Conservation (phyloP, 2,329 filamentous ascomycete species). For the Fusarium keratoplasticum region DNA sequence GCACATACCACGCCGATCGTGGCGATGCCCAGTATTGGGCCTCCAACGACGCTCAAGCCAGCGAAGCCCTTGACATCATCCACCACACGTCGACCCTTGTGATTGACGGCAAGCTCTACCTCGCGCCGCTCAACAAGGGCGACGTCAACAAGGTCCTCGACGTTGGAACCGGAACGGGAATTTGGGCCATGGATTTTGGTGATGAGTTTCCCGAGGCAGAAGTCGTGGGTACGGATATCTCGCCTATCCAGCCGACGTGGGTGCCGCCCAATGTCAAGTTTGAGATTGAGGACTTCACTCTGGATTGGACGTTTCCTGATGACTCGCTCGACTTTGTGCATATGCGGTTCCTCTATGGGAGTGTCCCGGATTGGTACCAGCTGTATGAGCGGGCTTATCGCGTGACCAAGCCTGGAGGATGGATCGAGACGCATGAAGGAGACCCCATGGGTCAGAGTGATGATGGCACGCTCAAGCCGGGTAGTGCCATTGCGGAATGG, state of each 20-base stretch:
- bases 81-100: constrained; percentile 29
- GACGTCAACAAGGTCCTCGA: constrained; percentile 20
- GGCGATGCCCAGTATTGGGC: constrained; percentile 37
- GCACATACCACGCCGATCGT: constrained; percentile 34
- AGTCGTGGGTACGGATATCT: constrained; percentile 66
- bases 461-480: constrained; percentile 44
- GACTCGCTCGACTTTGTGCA: constrained; percentile 70
- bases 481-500: constrained; percentile 44
- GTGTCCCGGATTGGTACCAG: constrained; percentile 66
- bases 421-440: constrained; percentile 49
- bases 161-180: constrained; percentile 31
- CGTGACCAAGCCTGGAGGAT: constrained; percentile 67
- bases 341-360: constrained; percentile 66
- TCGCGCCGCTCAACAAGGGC: constrained; percentile 16
- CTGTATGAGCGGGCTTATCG: constrained; percentile 63
- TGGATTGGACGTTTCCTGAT: constrained; percentile 44
- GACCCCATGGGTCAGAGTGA: constrained; percentile 44
- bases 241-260: constrained; percentile 66
- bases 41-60: constrained; percentile 32
- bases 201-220: constrained; percentile 58
- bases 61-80: constrained; percentile 31
- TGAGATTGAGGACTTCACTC: constrained; percentile 47
- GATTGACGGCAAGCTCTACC: constrained; percentile 26
- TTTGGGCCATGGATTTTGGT: constrained; percentile 63
- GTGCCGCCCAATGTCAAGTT: constrained; percentile 60